These are phyloP conservation scores for Yamadazyma kanchanaburiensis DNA, from an alignment of 1,139 yeast species.

Conservation along the genomic window DNA sequence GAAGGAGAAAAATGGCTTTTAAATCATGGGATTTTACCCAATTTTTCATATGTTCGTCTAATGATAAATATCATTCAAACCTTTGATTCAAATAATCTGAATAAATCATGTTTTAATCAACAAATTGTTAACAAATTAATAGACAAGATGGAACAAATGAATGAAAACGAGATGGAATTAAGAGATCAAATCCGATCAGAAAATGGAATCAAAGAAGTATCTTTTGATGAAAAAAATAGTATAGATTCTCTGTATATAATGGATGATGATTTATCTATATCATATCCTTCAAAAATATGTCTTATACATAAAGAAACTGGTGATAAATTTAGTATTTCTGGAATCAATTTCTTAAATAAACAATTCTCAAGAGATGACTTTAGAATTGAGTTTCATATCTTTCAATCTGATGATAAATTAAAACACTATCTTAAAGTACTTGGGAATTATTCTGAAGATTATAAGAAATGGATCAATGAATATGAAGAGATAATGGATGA, in stretches of 20 bases:
- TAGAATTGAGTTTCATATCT: slow-evolving; percentile 42
- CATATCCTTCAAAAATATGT: slow-evolving; percentile 53
- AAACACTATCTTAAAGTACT: slow-evolving; percentile 30
- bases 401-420: slow-evolving; percentile 52
- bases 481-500: slow-evolving; percentile 37
- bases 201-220: slow-evolving; percentile 29
- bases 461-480: slow-evolving; percentile 49
- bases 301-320: slow-evolving; percentile 26
- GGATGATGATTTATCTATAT: slow-evolving; percentile 47
- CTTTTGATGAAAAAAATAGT: slow-evolving; percentile 29
- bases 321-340: too few relatives aligned
- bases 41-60: slow-evolving; percentile 47
- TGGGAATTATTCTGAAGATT: slow-evolving; percentile 39
- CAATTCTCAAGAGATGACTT: slow-evolving; percentile 1
- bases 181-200: slow-evolving; percentile 33
- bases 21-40: slow-evolving; percentile 48
- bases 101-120: slow-evolving; percentile 1
- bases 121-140: neutral
- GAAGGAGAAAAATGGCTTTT: slow-evolving; percentile 54
- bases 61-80: slow-evolving; percentile 45
- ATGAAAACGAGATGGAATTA: slow-evolving; percentile 1
- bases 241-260: slow-evolving; percentile 19
- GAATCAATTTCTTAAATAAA: slow-evolving; percentile 13
- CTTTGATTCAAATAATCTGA: slow-evolving; percentile 23
- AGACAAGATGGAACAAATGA: neutral